Evolutionary conservation across 23 red algal species (phyloP), one percentile per base, ranked within the genome.

Genomic region (Agarophyton chilense): DNA sequence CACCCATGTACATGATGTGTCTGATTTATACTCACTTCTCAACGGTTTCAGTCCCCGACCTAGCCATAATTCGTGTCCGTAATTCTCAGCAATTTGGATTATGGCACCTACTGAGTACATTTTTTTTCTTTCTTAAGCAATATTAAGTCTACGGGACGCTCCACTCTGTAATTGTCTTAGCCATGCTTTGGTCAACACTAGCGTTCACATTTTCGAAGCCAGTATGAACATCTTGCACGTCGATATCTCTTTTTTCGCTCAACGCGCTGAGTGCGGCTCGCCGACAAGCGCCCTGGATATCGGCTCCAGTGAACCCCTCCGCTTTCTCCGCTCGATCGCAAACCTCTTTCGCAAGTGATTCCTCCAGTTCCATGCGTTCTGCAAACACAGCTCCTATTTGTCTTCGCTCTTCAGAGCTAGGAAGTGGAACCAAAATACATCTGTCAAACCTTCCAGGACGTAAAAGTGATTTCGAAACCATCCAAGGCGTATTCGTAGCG

Each of bases 371-470:
- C 85, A 89, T 76, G 4, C 53, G 67, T 2, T 25, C 19, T 46
- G 85, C 71, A 78, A 74, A 89, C 5, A 89, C 71, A 14, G 24
- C 6, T 2, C 36, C 85, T 10, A 89, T 89, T n/a, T 68, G 33
- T 36, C 19, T 52, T n/a, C 85, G 85, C 52, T 56, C 73, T 25
- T 62, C 38, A 14, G 67, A 24, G 1, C 91, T 85, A 10, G 97
- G 97, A 24, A 96, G 32, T 22, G 76, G 54, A 52, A 99, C 92
- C 38, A 96, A 84, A 33, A 99, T 93, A 38, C 95, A 94, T 36
- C 72, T 71, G 72, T 96, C 97, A 64, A 99, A 78, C 16, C 97
- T 83, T n/a, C 97, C 97, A 17, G 97, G 93, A n/a, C 97, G 89
- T 49, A 99, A 47, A 49, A 99, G 88, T 7, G 92, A 89, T 28